These are phyloP conservation scores for Termitomyces sp. DNA, from an alignment of 768 basidiomycete species.

Conservation along the genomic window DNA sequence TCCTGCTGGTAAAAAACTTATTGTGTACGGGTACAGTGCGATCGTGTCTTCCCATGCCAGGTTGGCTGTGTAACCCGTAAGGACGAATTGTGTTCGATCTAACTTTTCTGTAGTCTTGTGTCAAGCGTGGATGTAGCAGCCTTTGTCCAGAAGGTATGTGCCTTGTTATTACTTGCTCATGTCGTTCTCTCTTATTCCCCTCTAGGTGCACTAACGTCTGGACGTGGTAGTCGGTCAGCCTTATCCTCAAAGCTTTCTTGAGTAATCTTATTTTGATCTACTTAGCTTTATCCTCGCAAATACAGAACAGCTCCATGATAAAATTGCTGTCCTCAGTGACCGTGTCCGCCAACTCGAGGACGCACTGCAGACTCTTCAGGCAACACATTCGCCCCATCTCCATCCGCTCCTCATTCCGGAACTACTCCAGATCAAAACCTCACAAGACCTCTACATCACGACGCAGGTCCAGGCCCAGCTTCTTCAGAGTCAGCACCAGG, in stretches of 20 bases:
- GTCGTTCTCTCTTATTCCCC: background rate
- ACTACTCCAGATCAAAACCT: slow-evolving; percentile 57
- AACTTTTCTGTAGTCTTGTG: slow-evolving; percentile 42
- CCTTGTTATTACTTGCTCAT: slow-evolving; percentile 7
- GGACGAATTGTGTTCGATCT: slow-evolving; percentile 9
- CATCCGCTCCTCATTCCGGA: slow-evolving; percentile 60
- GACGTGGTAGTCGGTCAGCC: slow-evolving; percentile 55
- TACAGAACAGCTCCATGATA: slow-evolving; percentile 60
- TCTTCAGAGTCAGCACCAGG: background rate
- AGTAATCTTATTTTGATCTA: slow-evolving; percentile 4
- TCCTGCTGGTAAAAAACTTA: background rate
- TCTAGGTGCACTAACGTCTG: slow-evolving; percentile 54
- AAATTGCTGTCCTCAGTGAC: slow-evolving; percentile 54
- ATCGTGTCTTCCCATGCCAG: slow-evolving; percentile 62
- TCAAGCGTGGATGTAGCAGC: slow-evolving; percentile 59
- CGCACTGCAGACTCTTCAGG: slow-evolving; percentile 42
- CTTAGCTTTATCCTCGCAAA: slow-evolving; percentile 62
- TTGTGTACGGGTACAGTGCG: slow-evolving; percentile 35
- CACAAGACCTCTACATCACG: slow-evolving; percentile 54
- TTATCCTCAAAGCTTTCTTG: slow-evolving; percentile 8
- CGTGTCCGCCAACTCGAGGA: slow-evolving; percentile 64
- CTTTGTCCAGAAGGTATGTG: slow-evolving; percentile 53
- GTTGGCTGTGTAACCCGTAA: slow-evolving; percentile 18
- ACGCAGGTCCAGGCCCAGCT: slow-evolving; percentile 15
- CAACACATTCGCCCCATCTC: slow-evolving; percentile 29